Evolutionary conservation across 768 basidiomycete species (phyloP).

Genomic region (Fomitopsis serialis): DNA sequence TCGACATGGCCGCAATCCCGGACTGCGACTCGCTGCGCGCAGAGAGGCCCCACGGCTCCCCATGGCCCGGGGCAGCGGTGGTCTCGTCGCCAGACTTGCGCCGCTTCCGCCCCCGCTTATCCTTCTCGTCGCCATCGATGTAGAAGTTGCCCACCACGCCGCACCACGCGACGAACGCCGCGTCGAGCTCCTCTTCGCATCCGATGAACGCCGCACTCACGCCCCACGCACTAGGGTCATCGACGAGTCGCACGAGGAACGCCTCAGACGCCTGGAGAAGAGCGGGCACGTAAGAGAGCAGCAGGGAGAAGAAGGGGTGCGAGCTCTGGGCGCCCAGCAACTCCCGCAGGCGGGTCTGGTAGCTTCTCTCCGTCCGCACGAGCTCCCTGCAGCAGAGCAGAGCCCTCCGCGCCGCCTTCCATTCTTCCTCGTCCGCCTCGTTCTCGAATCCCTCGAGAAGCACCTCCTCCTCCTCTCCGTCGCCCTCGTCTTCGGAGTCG

Average conservation of each 20-base stretch:
- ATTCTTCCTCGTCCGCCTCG: conserved; percentile 23
- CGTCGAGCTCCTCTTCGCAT: conserved; percentile 46
- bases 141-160: conserved; percentile 44
- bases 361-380: conserved; percentile 41
- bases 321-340: conserved; percentile 33
- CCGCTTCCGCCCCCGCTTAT: conserved; percentile 4
- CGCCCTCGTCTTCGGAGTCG: conserved; percentile 15
- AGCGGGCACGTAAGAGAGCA: conserved; percentile 45
- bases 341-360: conserved; percentile 32
- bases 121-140: conserved; percentile 6
- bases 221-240: conserved; percentile 63
- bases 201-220: conserved; percentile 56
- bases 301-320: conserved; percentile 43
- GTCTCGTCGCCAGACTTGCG: neutral
- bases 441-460: conserved; percentile 7
- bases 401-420: conserved; percentile 34
- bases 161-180: conserved; percentile 53
- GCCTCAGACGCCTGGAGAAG: conserved; percentile 46
- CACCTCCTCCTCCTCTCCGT: conserved; percentile 1
- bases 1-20: neutral
- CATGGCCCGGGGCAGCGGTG: neutral
- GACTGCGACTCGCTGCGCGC: conserved; percentile 4
- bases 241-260: conserved; percentile 45
- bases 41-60: neutral
- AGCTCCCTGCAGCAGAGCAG: conserved; percentile 44